Conservation (phyloP, 345 rosid species). For the Citrus inodora region DNA sequence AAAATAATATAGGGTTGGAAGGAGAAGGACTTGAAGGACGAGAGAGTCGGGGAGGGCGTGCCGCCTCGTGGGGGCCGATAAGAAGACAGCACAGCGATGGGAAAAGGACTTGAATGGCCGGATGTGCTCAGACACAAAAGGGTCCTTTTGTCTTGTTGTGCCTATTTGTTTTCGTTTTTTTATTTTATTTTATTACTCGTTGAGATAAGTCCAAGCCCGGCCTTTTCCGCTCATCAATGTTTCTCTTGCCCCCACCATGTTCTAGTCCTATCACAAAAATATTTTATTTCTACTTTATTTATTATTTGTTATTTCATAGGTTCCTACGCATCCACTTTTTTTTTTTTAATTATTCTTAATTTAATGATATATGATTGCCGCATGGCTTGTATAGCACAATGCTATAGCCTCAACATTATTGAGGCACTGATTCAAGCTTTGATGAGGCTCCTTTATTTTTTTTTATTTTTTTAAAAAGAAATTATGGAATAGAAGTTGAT, state of each 20-base stretch:
- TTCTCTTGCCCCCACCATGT: slow-evolving; percentile 10
- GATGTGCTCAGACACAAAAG: slow-evolving; percentile 5
- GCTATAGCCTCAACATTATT: no score
- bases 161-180: not conserved
- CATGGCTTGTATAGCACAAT: no score
- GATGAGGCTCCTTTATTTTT: no score
- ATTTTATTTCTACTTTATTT: not conserved
- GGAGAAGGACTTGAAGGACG: no score
- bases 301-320: no score
- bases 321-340: no score
- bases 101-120: not conserved
- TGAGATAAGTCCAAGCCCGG: slow-evolving; percentile 8
- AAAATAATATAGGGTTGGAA: no score
- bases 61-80: not conserved
- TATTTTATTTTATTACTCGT: not conserved
- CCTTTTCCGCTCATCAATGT: slow-evolving; percentile 21
- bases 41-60: not conserved
- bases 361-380: no score
- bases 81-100: not conserved
- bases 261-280: not conserved
- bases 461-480: no score
- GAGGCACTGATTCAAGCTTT: no score
- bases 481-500: no score
- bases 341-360: no score
- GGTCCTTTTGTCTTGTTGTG: slow-evolving; percentile 14